These are phyloP conservation scores for Colletotrichum destructivum DNA, from an alignment of 2,329 filamentous ascomycete genomes.

Conservation along the genomic window DNA sequence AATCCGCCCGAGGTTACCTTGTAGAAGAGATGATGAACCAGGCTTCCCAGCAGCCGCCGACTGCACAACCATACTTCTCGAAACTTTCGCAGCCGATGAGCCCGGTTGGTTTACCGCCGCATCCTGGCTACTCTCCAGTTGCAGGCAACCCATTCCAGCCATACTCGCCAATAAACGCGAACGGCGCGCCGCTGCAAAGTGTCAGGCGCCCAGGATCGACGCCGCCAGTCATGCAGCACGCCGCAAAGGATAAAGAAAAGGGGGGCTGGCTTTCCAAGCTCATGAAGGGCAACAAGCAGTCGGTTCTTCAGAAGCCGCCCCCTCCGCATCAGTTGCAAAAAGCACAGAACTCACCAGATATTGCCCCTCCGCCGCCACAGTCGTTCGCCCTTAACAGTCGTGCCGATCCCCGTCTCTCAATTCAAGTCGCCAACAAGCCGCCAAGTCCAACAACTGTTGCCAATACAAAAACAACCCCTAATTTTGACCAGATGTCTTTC, in stretches of 20 bases:
- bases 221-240: conserved; percentile 10
- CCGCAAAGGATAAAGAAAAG: conserved; percentile 37
- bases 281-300: conserved; percentile 29
- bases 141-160: conserved; percentile 13
- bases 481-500: not conserved
- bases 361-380: not conserved
- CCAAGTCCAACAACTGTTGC: not conserved
- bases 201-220: conserved; percentile 13
- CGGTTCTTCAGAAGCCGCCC: conserved; percentile 34
- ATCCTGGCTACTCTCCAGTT: conserved; percentile 10
- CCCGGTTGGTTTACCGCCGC: not conserved
- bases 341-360: too few relatives aligned
- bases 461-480: too few relatives aligned
- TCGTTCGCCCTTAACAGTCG: too few relatives aligned
- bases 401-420: not conserved
- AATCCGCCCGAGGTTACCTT: not conserved
- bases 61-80: not conserved
- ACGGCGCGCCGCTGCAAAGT: not conserved
- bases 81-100: not conserved
- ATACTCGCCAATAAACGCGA: not conserved
- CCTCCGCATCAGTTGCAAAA: not conserved
- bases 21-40: not conserved
- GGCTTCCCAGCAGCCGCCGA: not conserved
- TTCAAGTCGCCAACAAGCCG: not conserved
- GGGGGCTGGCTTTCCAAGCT: conserved; percentile 43